A percentile compares a stretch with the other conserved stretches of the same genome.
Evolutionary conservation across 192 early-diverging fungal genomes (phyloP).

Genomic region (Phycomyces nitens): DNA sequence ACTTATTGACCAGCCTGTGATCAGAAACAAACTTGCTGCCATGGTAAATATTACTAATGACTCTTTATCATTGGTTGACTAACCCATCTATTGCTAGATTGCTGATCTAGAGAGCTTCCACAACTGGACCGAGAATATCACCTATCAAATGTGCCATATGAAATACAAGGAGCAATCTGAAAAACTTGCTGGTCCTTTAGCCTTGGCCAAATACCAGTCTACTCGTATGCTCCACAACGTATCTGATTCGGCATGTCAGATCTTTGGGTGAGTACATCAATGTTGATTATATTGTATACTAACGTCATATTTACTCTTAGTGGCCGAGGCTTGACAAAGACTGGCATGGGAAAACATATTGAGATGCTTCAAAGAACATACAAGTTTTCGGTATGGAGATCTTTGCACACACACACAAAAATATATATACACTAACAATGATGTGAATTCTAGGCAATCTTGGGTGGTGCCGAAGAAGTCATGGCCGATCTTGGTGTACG

Average conservation of each 20-base stretch:
- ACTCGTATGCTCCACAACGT: constrained; percentile 59
- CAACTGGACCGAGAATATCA: constrained; percentile 57
- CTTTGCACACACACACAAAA: not conserved
- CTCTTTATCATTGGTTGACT: not conserved
- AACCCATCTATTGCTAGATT: constrained; percentile 21
- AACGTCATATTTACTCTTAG: too few species aligned
- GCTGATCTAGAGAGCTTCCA: constrained; percentile 45
- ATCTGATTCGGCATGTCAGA: constrained; percentile 62
- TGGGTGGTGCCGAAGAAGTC: constrained; percentile 45
- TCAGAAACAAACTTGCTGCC: constrained; percentile 60
- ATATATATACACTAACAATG: not conserved
- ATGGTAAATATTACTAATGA: constrained; percentile 41
- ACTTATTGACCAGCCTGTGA: constrained; percentile 66
- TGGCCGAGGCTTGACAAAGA: constrained; percentile 63
- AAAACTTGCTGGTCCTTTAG: constrained; percentile 63
- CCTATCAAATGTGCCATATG: constrained; percentile 69
- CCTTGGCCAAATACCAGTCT: constrained; percentile 51
- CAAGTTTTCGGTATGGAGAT: constrained; percentile 39
- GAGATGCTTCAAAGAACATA: constrained; percentile 61
- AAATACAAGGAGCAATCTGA: constrained; percentile 55
- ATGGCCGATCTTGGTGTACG: constrained; percentile 50
- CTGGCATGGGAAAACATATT: constrained; percentile 67
- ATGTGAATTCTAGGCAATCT: constrained; percentile 21
- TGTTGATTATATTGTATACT: too few species aligned
- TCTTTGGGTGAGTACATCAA: constrained; percentile 60